A percentile compares a stretch with the other conserved stretches of the same genome.
phyloP scores from a whole-genome alignment of 2,329 filamentous ascomycete genomes.

The Verticillium isaacii region DNA sequence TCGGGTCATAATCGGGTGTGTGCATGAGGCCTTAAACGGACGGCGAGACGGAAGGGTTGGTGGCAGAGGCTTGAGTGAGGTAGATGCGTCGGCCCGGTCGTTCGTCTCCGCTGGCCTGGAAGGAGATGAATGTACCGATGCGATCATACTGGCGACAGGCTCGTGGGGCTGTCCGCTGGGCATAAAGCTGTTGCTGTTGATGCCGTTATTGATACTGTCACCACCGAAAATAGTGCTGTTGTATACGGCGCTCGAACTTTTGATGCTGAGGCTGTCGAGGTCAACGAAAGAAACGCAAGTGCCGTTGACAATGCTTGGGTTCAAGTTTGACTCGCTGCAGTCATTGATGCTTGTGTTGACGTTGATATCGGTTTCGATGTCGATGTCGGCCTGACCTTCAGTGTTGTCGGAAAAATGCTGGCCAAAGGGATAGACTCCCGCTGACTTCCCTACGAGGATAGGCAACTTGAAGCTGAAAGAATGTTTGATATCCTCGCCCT shows the following conservation, averaged over 20 bases:
- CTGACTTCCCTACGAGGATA: not conserved
- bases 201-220: not conserved
- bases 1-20: slow-evolving; percentile 64
- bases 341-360: not conserved
- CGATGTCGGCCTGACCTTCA: not conserved
- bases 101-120: not conserved
- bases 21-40: slow-evolving; percentile 39
- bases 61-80: not conserved
- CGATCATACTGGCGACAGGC: not conserved
- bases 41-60: not conserved
- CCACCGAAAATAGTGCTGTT: not conserved
- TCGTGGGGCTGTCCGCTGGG: not conserved
- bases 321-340: not conserved
- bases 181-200: not conserved
- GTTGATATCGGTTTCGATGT: not conserved
- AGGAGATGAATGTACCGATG: not conserved
- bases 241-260: too few species aligned
- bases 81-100: not conserved
- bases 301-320: not conserved
- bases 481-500: not conserved
- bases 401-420: not conserved
- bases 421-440: not conserved
- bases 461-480: not conserved
- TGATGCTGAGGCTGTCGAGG: not conserved
- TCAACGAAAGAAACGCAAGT: not conserved